phyloP scores from a whole-genome alignment of 768 basidiomycete genomes.

The Mycena latifolia region DNA sequence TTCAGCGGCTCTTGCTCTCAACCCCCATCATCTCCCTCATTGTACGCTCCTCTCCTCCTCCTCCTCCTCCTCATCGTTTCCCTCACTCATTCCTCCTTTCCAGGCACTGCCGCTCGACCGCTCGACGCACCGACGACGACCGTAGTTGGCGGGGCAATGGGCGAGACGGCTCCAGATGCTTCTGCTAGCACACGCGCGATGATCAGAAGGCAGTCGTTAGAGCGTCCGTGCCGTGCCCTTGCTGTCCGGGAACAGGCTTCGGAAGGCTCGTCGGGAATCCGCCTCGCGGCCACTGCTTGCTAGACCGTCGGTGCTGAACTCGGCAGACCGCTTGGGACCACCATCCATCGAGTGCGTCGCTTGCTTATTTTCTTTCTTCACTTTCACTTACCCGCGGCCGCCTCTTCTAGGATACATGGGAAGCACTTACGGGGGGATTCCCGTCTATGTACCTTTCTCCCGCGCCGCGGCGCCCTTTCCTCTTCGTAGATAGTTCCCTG shows the following conservation, averaged over 20 bases:
- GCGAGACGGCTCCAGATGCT: background rate
- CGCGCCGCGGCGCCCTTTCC: background rate
- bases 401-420: background rate
- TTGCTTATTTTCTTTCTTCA: background rate
- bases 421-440: background rate
- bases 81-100: too few species aligned
- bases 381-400: background rate
- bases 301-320: background rate
- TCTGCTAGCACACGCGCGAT: background rate
- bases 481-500: slow-evolving; percentile 4
- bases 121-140: too few species aligned
- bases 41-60: too few species aligned
- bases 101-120: too few species aligned
- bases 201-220: too few species aligned
- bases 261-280: background rate
- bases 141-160: background rate
- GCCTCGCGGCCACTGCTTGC: background rate
- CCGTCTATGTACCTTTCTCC: background rate
- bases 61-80: too few species aligned
- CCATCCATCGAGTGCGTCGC: background rate
- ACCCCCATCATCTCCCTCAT: too few species aligned
- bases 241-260: background rate
- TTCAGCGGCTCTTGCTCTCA: too few species aligned
- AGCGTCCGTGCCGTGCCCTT: background rate
- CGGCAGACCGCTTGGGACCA: background rate